phyloP scores from a whole-genome alignment of 768 basidiomycete species.

The Antrodiella citrinella region DNA sequence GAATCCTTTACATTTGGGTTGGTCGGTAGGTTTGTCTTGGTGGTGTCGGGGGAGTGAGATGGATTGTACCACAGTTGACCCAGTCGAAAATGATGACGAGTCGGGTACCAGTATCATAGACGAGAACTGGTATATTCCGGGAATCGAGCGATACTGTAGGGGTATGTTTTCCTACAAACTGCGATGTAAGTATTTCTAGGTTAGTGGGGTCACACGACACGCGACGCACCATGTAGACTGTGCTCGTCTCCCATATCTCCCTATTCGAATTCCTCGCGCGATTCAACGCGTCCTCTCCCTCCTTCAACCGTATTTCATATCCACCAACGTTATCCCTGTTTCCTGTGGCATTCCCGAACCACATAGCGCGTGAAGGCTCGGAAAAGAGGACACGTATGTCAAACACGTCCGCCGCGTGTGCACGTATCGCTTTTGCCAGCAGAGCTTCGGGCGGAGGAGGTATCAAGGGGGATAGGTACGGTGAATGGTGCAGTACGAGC shows the following conservation, averaged over 20 bases:
- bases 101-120: constrained; percentile 15
- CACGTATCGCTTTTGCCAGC: constrained; percentile 54
- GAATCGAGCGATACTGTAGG: constrained; percentile 37
- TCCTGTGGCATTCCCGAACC: constrained; percentile 22
- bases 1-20: constrained; percentile 65
- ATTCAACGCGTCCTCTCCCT: constrained; percentile 26
- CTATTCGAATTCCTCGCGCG: constrained; percentile 23
- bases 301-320: constrained; percentile 58
- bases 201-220: too few relatives aligned
- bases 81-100: background rate
- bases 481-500: constrained; percentile 38
- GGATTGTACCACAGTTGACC: constrained; percentile 33
- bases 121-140: constrained; percentile 44
- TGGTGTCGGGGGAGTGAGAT: constrained; percentile 57
- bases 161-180: constrained; percentile 71
- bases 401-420: constrained; percentile 34
- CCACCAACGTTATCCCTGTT: constrained; percentile 33
- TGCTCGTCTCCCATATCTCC: constrained; percentile 54
- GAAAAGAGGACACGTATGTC: constrained; percentile 59
- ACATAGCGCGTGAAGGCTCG: constrained; percentile 29
- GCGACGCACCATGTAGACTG: constrained; percentile 57
- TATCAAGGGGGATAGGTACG: constrained; percentile 13
- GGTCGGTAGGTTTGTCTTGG: constrained; percentile 45
- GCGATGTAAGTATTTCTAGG: too few relatives aligned
- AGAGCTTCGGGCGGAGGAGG: constrained; percentile 34